phyloP scores from a whole-genome alignment of 2,329 filamentous ascomycete genomes.

The Curvularia eragrostidis region DNA sequence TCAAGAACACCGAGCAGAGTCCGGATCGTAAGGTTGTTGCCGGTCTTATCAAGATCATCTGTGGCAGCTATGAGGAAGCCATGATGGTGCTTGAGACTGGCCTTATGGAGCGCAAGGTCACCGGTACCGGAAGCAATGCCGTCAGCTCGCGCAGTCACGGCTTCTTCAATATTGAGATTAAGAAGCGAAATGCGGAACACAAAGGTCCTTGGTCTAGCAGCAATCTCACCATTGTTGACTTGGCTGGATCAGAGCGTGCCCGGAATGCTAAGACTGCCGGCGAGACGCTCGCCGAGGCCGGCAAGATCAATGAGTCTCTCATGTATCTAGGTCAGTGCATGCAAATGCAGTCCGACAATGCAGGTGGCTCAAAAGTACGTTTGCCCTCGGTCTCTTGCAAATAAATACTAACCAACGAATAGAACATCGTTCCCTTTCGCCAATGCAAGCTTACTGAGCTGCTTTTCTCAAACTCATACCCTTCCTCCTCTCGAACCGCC shows the following conservation, averaged over 20 bases:
- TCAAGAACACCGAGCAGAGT: constrained; percentile 88
- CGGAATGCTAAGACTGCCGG: constrained; percentile 93
- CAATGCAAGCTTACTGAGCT: constrained; percentile 62
- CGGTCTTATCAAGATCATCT: constrained; percentile 88
- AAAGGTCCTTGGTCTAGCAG: constrained; percentile 75
- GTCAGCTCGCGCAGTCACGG: constrained; percentile 91
- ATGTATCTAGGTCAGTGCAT: constrained; percentile 99
- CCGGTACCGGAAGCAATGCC: constrained; percentile 91
- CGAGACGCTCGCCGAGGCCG: constrained; percentile 89
- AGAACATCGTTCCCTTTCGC: constrained; percentile 73
- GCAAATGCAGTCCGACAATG: constrained; percentile 87
- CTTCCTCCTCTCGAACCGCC: constrained; percentile 55
- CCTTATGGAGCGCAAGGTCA: constrained; percentile 82
- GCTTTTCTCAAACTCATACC: constrained; percentile 60
- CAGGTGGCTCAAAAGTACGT: constrained; percentile 73
- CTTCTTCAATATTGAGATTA: constrained; percentile 95
- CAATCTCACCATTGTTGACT: constrained; percentile 85
- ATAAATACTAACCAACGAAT: constrained; percentile 22
- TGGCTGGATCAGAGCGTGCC: constrained; percentile 93
- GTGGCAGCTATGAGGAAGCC: constrained; percentile 80
- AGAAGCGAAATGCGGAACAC: constrained; percentile 71
- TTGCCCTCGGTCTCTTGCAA: neutral
- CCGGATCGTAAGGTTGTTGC: constrained; percentile 94
- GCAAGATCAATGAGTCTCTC: constrained; percentile 97
- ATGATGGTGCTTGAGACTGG: constrained; percentile 89